A percentile compares a stretch with the other conserved stretches of the same genome.
Evolutionary conservation across 108 stramenopile genomes (phyloP).

Genomic region (Cafeteria roenbergensis): DNA sequence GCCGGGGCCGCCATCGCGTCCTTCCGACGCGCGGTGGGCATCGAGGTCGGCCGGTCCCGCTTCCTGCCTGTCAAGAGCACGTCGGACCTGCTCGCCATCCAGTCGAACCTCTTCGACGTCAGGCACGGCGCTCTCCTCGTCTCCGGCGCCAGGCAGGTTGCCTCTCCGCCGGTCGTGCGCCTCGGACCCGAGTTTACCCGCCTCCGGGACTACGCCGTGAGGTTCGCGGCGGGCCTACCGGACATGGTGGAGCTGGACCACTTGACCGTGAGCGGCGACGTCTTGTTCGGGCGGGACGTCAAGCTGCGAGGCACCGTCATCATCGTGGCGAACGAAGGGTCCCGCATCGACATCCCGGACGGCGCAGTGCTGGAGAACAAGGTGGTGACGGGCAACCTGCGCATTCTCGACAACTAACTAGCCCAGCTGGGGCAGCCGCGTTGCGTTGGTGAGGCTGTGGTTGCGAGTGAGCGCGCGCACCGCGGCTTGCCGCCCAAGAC

Average conservation of each 20-base stretch:
- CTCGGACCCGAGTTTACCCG: constrained; percentile 38
- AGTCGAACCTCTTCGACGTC: constrained; percentile 16
- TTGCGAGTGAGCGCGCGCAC: no score
- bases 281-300: constrained; percentile 35
- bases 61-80: constrained; percentile 99
- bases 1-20: constrained; percentile 98
- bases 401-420: constrained; percentile 44
- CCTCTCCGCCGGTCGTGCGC: constrained; percentile 31
- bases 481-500: no score
- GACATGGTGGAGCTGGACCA: constrained; percentile 44
- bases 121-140: constrained; percentile 11
- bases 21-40: constrained; percentile 75
- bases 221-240: constrained; percentile 39
- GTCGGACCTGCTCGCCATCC: constrained; percentile 81
- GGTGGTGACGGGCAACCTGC: constrained; percentile 44
- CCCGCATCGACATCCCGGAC: constrained; percentile 44
- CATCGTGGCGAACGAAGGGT: constrained; percentile 43
- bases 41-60: constrained; percentile 83
- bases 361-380: constrained; percentile 39
- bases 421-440: no score
- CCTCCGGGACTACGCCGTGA: constrained; percentile 27
- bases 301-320: constrained; percentile 47
- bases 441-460: no score
- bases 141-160: neutral
- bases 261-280: constrained; percentile 42